Evolutionary conservation across 2,329 filamentous ascomycete species (phyloP), one percentile per base, ranked within the genome.

Genomic region (Keithomyces neogunnii): DNA sequence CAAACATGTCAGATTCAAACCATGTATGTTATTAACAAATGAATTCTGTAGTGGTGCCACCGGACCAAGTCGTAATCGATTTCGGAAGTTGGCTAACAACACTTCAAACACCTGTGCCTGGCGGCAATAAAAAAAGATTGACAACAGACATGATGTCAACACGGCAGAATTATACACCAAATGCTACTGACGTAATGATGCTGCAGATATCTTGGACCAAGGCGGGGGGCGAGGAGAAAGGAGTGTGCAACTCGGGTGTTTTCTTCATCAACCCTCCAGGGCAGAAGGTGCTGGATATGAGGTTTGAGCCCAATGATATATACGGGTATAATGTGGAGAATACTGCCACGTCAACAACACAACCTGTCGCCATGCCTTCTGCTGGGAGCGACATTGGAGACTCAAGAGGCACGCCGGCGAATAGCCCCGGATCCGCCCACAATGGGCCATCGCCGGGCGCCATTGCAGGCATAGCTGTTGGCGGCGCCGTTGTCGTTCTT

Each of bases 401-500:
- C 36, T 2, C 2, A 38, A 13, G 19, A 10, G 11, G 36, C 36
- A 5, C 5, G 19, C 11, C 36, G 19, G 19, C 35, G 28, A n/a
- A 13, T 8, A 45, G 31, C 26, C 31, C 8, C 5, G 29, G 5
- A 7, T 3, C 38, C 29, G 30, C n/a, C 29, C 26, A 5, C 28
- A 13, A 9, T 13, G 60, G 66, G 2, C 63, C 77, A 3, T 62
- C 67, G 3, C 63, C 61, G 0, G 75, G 73, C 29, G 73, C 73
- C 49, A 73, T 72, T 36, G 71, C 69, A 19, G 75, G 76, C 43
- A 76, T 78, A 36, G 73, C 68, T 31, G 66, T 77, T 2, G 75
- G 67, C 5, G 64, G 64, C 43, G 64, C 62, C 8, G 53, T 72
- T 3, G 65, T 63, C 5, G 67, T 66, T 10, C 59, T 78, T 5